Evolutionary conservation across 2,329 filamentous ascomycete genomes (phyloP).

Genomic region (Lasiodiplodia sp.): DNA sequence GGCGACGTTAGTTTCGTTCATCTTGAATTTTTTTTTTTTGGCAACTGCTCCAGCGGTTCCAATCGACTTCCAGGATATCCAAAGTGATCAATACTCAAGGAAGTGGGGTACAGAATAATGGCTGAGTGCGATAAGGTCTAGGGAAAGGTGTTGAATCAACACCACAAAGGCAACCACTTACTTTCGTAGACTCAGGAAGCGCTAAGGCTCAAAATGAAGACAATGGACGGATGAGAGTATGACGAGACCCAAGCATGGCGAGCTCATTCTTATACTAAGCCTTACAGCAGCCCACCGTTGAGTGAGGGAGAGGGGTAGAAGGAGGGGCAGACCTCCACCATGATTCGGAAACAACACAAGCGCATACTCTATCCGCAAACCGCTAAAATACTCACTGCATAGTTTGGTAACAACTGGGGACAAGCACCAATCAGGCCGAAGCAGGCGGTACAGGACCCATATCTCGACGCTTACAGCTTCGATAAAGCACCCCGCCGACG

Average conservation of each 20-base stretch:
- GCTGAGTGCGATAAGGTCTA: too few species aligned
- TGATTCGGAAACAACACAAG: background rate
- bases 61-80: too few species aligned
- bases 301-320: background rate
- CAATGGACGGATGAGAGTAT: too few species aligned
- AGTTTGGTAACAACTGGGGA: background rate
- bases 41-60: background rate
- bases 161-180: too few species aligned
- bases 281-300: background rate
- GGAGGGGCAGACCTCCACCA: background rate
- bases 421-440: background rate
- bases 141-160: too few species aligned
- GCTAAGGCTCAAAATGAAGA: too few species aligned
- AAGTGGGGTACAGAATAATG: too few species aligned
- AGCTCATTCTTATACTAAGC: too few species aligned
- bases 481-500: background rate
- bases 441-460: background rate
- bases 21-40: background rate
- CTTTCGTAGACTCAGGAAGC: too few species aligned
- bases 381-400: slow-evolving; percentile 13
- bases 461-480: background rate
- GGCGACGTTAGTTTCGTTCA: background rate
- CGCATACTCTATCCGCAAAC: slow-evolving; percentile 23
- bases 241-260: too few species aligned
- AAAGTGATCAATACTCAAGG: too few species aligned